Conservation (phyloP, 2,329 filamentous ascomycete species). For the Pyricularia grisea region DNA sequence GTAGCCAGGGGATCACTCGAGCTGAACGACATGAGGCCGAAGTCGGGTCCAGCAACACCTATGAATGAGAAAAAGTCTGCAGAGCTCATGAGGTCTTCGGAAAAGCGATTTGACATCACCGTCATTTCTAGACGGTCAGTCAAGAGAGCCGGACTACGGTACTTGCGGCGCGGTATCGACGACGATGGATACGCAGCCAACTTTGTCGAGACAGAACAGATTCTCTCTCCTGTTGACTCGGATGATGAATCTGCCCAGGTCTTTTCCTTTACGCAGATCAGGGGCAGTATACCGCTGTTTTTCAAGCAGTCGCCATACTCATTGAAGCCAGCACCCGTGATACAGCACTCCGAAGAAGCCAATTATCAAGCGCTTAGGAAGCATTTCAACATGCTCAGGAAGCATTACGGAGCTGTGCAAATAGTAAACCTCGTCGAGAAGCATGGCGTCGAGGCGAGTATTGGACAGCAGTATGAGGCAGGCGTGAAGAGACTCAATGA, state of each 20-base stretch:
- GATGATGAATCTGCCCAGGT: conserved; percentile 34
- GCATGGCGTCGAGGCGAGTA: conserved; percentile 67
- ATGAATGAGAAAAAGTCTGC: conserved; percentile 16
- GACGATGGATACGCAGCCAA: conserved; percentile 86
- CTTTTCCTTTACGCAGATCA: conserved; percentile 78
- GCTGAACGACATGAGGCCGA: conserved; percentile 19
- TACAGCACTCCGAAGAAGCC: conserved; percentile 70
- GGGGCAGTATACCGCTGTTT: conserved; percentile 88
- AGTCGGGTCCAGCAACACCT: conserved; percentile 9
- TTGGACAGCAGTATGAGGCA: conserved; percentile 70
- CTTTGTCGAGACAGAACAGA: conserved; percentile 88
- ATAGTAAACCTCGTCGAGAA: conserved; percentile 83
- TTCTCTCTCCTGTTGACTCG: conserved; percentile 55
- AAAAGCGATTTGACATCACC: conserved; percentile 66
- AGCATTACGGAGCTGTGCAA: conserved; percentile 68
- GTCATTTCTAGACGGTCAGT: conserved; percentile 83
- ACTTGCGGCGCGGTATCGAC: conserved; percentile 82
- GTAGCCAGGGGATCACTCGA: conserved; percentile 32
- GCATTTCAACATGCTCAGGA: conserved; percentile 64
- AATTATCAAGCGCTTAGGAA: conserved; percentile 71
- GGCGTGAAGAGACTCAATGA: conserved; percentile 60
- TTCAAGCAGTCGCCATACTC: conserved; percentile 94
- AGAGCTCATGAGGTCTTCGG: conserved; percentile 29
- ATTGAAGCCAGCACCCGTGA: conserved; percentile 74
- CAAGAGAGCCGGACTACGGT: conserved; percentile 79